These are phyloP conservation scores for Podila epicladia DNA, from an alignment of 192 early-diverging fungal species.

Conservation along the genomic window DNA sequence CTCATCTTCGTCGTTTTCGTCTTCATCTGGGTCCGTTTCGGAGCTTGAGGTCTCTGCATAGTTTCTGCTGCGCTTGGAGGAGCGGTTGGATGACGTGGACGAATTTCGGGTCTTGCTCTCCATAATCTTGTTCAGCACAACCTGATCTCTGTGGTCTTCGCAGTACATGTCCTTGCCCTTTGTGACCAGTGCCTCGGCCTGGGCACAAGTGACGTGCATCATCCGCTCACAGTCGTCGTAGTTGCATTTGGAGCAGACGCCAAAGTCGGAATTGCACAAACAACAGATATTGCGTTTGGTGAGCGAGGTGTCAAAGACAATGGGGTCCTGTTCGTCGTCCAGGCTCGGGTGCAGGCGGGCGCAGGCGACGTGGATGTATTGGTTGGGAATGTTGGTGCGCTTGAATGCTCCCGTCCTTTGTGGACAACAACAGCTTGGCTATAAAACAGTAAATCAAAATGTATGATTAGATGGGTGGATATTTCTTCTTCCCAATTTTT, in stretches of 20 bases:
- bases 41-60: constrained; percentile 25
- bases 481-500: background rate
- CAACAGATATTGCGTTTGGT: constrained; percentile 32
- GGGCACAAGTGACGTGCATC: constrained; percentile 49
- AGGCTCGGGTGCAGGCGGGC: constrained; percentile 52
- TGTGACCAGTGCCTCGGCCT: constrained; percentile 16
- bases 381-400: constrained; percentile 48
- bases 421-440: constrained; percentile 59
- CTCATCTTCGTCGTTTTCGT: constrained; percentile 19
- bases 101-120: constrained; percentile 7
- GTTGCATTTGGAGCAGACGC: constrained; percentile 33
- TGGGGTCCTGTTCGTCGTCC: constrained; percentile 36
- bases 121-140: constrained; percentile 26
- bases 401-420: constrained; percentile 52
- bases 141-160: constrained; percentile 28
- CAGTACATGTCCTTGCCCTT: constrained; percentile 30
- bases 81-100: constrained; percentile 3
- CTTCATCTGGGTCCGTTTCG: constrained; percentile 27
- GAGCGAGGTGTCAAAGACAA: constrained; percentile 30
- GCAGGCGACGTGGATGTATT: constrained; percentile 62
- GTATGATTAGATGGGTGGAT: background rate
- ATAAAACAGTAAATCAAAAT: background rate
- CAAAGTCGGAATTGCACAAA: constrained; percentile 29
- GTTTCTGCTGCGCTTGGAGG: constrained; percentile 27
- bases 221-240: constrained; percentile 18